Conservation (phyloP, 768 basidiomycete species). For the Candolleomyces efflorescens region DNA sequence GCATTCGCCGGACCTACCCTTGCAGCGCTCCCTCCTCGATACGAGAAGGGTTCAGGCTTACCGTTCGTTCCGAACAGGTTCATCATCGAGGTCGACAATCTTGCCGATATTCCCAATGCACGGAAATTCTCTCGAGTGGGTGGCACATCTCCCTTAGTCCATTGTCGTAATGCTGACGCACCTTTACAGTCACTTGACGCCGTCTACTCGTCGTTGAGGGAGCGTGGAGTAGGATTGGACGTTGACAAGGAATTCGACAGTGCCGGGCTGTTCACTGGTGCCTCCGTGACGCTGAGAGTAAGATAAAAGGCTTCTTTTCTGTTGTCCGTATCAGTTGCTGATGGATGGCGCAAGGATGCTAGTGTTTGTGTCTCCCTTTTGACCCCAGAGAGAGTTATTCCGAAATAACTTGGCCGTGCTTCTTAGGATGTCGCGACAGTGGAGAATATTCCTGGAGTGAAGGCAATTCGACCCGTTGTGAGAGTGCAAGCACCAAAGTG, state of each 20-base stretch:
- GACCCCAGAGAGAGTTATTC: neutral
- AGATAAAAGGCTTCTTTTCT: neutral
- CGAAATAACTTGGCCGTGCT: neutral
- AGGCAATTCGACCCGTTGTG: constrained; percentile 52
- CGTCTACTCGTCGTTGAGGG: constrained; percentile 43
- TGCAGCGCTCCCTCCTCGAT: neutral
- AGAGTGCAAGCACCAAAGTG: constrained; percentile 40
- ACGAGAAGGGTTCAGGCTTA: constrained; percentile 7
- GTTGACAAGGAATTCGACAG: constrained; percentile 51
- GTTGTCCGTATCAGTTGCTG: neutral
- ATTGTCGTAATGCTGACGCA: neutral
- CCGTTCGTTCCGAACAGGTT: constrained; percentile 45
- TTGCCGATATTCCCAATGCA: constrained; percentile 32
- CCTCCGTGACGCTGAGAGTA: constrained; percentile 40
- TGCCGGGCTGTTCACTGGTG: constrained; percentile 55
- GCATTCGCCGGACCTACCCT: neutral
- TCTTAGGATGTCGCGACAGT: constrained; percentile 45
- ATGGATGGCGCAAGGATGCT: neutral
- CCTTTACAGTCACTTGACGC: constrained; percentile 39
- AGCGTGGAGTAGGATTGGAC: constrained; percentile 39
- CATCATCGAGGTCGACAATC: constrained; percentile 51
- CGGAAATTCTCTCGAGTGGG: constrained; percentile 25
- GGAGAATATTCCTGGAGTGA: constrained; percentile 43
- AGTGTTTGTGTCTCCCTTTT: neutral
- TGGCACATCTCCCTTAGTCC: constrained; percentile 1